Evolutionary conservation across 176 grass and related monocot genomes (phyloP), one percentile per base, ranked within the genome.

Genomic region (Carex cristatella): DNA sequence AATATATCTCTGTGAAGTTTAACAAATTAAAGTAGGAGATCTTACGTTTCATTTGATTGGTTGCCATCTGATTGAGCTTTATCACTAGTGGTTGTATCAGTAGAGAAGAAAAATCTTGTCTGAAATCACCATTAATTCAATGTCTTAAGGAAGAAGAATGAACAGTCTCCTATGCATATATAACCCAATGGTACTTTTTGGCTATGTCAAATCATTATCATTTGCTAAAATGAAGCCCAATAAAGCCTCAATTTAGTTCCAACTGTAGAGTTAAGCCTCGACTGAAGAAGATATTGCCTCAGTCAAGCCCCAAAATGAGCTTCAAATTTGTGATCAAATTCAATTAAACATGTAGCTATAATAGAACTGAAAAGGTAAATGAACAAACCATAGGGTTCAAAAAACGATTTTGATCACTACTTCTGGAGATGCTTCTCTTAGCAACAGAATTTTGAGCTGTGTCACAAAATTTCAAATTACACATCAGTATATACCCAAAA

Each of bases 361-460:
- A 79, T 4, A 74, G 23, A 12, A 72, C 58, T 2, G 32, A 54
- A 54, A 61, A 44, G 10, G 35, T 31, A 61, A 72, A n/a, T 63
- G 48, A 87, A 72, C 92, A 81, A 80, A 94, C 92, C 87, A 19
- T 74, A 86, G 9, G 0, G 67, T 81, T 84, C 35, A 79, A 28
- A 81, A 6, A 67, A 71, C 69, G 56, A 44, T 61, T 44, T 40
- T 61, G 81, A 4, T 73, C 80, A 86, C 37, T 12, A 61, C 16
- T 63, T 86, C 80, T 79, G 58, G 60, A 68, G 0, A 89, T 71
- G 53, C 55, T 85, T 66, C 80, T 86, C 75, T 74, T 84, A 54
- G 67, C 28, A 63, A 82, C 59, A 82, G 68, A 27, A 81, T 77
- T 72, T 84, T 90, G 90, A 86, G 62, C 90, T 91, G 87, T 2